phyloP scores from a whole-genome alignment of 345 rosid genomes.

The Bretschneidera sinensis region DNA sequence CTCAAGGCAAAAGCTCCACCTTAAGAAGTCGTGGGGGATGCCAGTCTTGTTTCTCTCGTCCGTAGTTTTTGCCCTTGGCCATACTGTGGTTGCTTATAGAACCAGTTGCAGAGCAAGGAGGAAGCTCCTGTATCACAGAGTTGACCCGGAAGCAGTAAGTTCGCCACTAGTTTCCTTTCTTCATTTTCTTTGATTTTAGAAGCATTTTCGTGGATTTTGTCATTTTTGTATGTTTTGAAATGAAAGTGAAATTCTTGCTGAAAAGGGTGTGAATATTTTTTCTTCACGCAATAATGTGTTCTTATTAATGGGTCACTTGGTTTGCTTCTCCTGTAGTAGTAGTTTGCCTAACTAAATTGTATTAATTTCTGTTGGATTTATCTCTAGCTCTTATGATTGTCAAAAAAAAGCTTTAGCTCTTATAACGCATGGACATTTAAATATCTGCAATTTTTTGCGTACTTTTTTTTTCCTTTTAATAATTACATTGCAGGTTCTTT shows the following conservation, averaged over 20 bases:
- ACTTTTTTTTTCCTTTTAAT: not conserved
- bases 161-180: not conserved
- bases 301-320: too few species aligned
- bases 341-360: too few species aligned
- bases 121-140: slow-evolving; percentile 82
- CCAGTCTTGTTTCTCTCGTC: slow-evolving; percentile 93
- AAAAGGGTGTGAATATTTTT: not conserved
- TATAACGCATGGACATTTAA: not conserved
- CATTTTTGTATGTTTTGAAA: too few species aligned
- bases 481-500: slow-evolving; percentile 55
- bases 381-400: too few species aligned
- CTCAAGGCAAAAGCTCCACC: slow-evolving; percentile 67
- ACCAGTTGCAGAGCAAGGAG: slow-evolving; percentile 91
- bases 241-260: not conserved
- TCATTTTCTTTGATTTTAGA: not conserved
- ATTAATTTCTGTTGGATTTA: too few species aligned
- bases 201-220: not conserved
- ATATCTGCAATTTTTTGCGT: not conserved
- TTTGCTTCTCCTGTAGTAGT: not conserved
- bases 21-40: slow-evolving; percentile 99
- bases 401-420: not conserved
- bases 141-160: slow-evolving; percentile 87
- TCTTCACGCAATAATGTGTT: too few species aligned
- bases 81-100: slow-evolving; percentile 81
- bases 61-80: slow-evolving; percentile 90